phyloP scores from a whole-genome alignment of 192 early-diverging fungal species.

The Pilobolus umbonatus region DNA sequence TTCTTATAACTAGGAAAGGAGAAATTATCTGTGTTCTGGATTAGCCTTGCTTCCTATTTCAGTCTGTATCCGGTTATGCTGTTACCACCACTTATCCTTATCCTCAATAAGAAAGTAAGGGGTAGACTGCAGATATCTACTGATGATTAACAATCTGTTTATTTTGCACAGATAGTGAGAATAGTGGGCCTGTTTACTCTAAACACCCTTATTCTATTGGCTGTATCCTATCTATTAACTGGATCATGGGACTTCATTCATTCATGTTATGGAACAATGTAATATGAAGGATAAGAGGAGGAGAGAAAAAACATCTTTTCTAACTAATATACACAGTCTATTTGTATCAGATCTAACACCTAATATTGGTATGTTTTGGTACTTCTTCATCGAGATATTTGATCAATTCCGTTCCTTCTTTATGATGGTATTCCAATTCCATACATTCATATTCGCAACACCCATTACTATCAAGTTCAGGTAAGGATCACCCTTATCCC shows the following conservation, averaged over 20 bases:
- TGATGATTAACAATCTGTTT: too few relatives aligned
- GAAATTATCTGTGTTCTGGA: constrained; percentile 56
- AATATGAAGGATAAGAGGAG: neutral
- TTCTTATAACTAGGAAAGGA: constrained; percentile 22
- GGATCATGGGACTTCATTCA: constrained; percentile 67
- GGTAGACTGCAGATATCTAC: too few relatives aligned
- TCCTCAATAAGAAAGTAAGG: neutral
- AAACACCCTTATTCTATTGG: constrained; percentile 45
- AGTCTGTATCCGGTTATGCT: constrained; percentile 87
- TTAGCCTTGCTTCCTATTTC: constrained; percentile 79
- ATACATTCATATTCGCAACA: constrained; percentile 82
- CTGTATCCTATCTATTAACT: constrained; percentile 53
- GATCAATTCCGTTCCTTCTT: constrained; percentile 97
- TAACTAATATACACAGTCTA: constrained; percentile 1
- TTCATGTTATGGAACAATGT: constrained; percentile 72
- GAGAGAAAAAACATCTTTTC: neutral
- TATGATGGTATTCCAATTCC: constrained; percentile 88
- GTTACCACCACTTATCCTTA: constrained; percentile 50
- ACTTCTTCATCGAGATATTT: constrained; percentile 99
- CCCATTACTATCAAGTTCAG: constrained; percentile 78
- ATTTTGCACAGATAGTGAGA: neutral
- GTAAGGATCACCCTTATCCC: constrained; percentile 33
- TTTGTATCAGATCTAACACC: constrained; percentile 83
- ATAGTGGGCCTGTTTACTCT: constrained; percentile 10
- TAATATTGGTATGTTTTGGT: constrained; percentile 96